Evolutionary conservation across 1,139 yeast species (phyloP).

Genomic region (Sugiyamaella grinbergsii): DNA sequence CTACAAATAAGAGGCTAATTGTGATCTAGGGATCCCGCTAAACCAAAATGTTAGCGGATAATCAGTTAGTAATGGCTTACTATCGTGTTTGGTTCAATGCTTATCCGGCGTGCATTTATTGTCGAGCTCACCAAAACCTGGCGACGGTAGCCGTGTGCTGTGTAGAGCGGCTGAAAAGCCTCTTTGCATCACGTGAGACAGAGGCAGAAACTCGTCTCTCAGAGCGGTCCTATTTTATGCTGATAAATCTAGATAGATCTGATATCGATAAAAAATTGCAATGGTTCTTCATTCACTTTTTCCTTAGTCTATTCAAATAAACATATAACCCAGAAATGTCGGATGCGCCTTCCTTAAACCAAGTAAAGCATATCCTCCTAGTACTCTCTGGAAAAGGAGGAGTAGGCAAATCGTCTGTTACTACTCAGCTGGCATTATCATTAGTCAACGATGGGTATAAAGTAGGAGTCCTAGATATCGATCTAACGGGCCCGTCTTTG

Average conservation of each 20-base stretch:
- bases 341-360: conserved; percentile 47
- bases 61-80: conserved; percentile 3
- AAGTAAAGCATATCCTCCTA: conserved; percentile 75
- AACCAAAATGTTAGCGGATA: neutral
- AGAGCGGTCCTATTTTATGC: neutral
- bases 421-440: conserved; percentile 86
- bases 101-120: too few relatives aligned
- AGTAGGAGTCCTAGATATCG: conserved; percentile 94
- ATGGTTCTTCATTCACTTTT: neutral
- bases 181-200: neutral
- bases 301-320: too few relatives aligned
- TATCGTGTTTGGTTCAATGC: too few relatives aligned
- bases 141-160: neutral
- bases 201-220: neutral
- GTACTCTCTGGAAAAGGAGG: conserved; percentile 96
- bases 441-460: conserved; percentile 68
- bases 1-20: neutral
- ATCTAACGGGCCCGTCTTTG: conserved; percentile 93
- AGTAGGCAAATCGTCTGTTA: conserved; percentile 94
- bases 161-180: neutral
- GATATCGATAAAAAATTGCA: neutral
- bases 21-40: neutral
- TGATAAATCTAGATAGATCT: conserved; percentile 2
- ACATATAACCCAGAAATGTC: too few relatives aligned
- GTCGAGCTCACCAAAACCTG: too few relatives aligned